These are phyloP conservation scores for Colletotrichum coccodes DNA, from an alignment of 2,329 filamentous ascomycete species.

Conservation along the genomic window DNA sequence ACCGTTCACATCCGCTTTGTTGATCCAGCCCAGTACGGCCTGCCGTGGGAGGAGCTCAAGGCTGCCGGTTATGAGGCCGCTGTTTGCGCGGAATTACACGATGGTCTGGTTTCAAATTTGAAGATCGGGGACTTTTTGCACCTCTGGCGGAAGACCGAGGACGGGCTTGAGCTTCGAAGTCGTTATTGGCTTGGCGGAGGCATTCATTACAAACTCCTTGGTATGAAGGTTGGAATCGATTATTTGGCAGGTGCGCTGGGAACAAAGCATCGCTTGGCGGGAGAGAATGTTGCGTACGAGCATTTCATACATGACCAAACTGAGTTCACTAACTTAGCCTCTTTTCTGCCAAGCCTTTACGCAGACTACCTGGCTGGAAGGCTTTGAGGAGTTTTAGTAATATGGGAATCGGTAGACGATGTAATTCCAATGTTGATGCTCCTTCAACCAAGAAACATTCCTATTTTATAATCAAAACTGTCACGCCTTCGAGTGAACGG, in stretches of 20 bases:
- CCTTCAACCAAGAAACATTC: rapidly evolving
- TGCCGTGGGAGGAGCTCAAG: constrained; percentile 26
- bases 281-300: constrained; percentile 24
- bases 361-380: constrained; percentile 18
- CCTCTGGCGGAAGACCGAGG: constrained; percentile 25
- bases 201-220: constrained; percentile 22
- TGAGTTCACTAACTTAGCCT: constrained; percentile 26
- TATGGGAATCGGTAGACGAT: no score
- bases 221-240: constrained; percentile 21
- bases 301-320: constrained; percentile 30
- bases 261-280: constrained; percentile 19
- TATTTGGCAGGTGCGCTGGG: constrained; percentile 21
- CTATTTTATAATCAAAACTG: background rate
- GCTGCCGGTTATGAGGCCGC: constrained; percentile 21
- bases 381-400: background rate
- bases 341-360: constrained; percentile 14
- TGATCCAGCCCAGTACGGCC: constrained; percentile 24
- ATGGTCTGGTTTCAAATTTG: constrained; percentile 16
- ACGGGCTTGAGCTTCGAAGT: constrained; percentile 20
- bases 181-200: constrained; percentile 27
- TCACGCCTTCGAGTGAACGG: no score
- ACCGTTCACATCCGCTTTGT: constrained; percentile 25
- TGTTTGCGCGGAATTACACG: constrained; percentile 16
- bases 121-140: constrained; percentile 29
- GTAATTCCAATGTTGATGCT: no score